Percentiles rank a stretch among this genome's conserved stretches.
phyloP scores from a whole-genome alignment of 2,329 filamentous ascomycete genomes.

The Monilinia fructigena region DNA sequence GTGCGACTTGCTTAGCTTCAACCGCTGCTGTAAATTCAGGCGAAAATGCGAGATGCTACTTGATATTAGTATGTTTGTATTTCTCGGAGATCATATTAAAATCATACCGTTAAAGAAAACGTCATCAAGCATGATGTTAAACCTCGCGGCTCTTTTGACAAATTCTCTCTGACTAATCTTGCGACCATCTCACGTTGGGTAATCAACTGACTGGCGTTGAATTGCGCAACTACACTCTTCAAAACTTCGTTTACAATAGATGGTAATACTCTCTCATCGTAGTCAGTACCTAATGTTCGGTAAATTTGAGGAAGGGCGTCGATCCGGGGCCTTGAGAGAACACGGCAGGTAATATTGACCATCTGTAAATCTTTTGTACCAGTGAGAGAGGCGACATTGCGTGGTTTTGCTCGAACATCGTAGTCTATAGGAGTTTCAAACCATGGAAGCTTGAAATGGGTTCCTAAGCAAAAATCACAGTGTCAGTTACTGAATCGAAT shows the following conservation, averaged over 20 bases:
- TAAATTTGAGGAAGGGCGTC: conserved; percentile 94
- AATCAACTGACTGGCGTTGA: conserved; percentile 97
- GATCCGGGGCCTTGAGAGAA: conserved; percentile 86
- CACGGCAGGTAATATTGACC: conserved; percentile 99
- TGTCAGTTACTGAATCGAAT: conserved; percentile 26
- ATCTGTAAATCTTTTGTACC: conserved; percentile 99
- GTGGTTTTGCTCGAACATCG: conserved; percentile 95
- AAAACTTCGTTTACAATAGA: conserved; percentile 98
- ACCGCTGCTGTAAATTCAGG: conserved; percentile 72
- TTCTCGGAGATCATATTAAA: background rate
- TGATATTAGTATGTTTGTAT: conserved; percentile 12
- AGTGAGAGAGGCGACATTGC: conserved; percentile 93
- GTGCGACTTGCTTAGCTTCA: conserved; percentile 71
- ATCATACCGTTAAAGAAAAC: conserved; percentile 89
- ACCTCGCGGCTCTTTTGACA: conserved; percentile 85
- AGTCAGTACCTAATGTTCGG: conserved; percentile 90
- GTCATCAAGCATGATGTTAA: conserved; percentile 97
- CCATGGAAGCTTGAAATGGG: conserved; percentile 92
- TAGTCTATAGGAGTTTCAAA: conserved; percentile 96
- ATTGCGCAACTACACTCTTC: conserved; percentile 98
- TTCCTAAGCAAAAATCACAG: conserved; percentile 56
- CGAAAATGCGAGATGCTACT: conserved; percentile 68
- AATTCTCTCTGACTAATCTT: conserved; percentile 85
- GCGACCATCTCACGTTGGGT: conserved; percentile 98
- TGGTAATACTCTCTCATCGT: conserved; percentile 93